Evolutionary conservation across 176 grass and related monocot species (phyloP).

Genomic region (Oryza nivara): DNA sequence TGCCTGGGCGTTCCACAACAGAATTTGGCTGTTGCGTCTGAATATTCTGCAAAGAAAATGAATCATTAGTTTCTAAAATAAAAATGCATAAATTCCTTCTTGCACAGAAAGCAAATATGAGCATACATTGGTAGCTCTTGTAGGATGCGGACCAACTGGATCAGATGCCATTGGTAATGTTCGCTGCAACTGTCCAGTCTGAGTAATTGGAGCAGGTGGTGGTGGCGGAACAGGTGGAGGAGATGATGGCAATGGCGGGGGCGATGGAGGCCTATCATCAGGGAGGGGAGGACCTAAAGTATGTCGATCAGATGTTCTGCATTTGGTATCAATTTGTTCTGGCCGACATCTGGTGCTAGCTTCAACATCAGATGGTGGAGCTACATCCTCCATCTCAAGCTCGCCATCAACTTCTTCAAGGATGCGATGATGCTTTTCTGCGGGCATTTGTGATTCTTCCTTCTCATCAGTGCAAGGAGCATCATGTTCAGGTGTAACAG

Average conservation of each 20-base stretch:
- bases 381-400: conserved; percentile 99
- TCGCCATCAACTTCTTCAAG: conserved; percentile 97
- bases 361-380: conserved; percentile 63
- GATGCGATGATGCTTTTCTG: conserved; percentile 71
- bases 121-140: conserved; percentile 49
- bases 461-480: conserved; percentile 51
- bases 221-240: conserved; percentile 60
- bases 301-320: conserved; percentile 31
- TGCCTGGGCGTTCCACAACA: conserved; percentile 39
- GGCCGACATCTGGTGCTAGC: conserved; percentile 10
- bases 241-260: conserved; percentile 89
- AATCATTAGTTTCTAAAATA: conserved; percentile 36
- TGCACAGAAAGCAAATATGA: conserved; percentile 36
- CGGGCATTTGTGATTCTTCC: conserved; percentile 51
- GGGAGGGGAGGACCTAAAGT: conserved; percentile 71
- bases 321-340: conserved; percentile 48
- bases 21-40: conserved; percentile 64
- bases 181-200: conserved; percentile 38
- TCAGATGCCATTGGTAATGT: conserved; percentile 46
- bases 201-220: conserved; percentile 43
- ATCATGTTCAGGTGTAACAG: conserved; percentile 87
- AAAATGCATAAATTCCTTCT: conserved; percentile 24
- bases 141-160: conserved; percentile 37
- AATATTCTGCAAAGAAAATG: conserved; percentile 58
- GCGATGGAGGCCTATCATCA: conserved; percentile 67